Conservation (phyloP, 1,284 basidiomycete genomes). For the Pseudozyma hubeiensis region DNA sequence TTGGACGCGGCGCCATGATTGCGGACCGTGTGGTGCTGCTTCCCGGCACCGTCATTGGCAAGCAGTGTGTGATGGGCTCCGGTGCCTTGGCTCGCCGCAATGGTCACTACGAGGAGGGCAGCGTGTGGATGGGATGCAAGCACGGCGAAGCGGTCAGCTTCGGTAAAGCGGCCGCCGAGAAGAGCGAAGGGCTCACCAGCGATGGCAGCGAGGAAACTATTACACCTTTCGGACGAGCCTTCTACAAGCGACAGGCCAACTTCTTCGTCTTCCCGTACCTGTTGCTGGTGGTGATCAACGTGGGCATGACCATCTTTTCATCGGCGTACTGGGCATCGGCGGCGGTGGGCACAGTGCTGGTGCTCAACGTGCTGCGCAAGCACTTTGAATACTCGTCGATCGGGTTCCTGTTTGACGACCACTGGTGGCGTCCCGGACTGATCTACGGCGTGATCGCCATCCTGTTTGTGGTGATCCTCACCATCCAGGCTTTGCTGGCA, state of each 20-base stretch:
- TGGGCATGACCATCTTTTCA: conserved; percentile 62
- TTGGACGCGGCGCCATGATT: conserved; percentile 68
- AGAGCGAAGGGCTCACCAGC: conserved; percentile 41
- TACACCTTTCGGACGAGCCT: conserved; percentile 67
- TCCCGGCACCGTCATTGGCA: conserved; percentile 65
- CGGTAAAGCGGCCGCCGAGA: conserved; percentile 59
- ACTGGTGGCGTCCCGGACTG: conserved; percentile 67
- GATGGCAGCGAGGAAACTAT: conserved; percentile 62
- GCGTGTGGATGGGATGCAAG: conserved; percentile 69
- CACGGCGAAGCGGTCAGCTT: conserved; percentile 69
- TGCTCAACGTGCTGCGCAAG: conserved; percentile 60
- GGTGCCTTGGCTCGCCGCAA: conserved; percentile 66
- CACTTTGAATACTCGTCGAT: conserved; percentile 43
- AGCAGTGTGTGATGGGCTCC: conserved; percentile 68
- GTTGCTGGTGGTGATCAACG: conserved; percentile 66
- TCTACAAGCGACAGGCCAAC: conserved; percentile 68
- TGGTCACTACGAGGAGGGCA: conserved; percentile 67
- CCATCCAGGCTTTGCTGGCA: conserved; percentile 59
- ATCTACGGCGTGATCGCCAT: conserved; percentile 64
- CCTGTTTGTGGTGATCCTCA: conserved; percentile 63
- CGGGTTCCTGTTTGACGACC: conserved; percentile 62
- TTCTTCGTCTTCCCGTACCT: conserved; percentile 68
- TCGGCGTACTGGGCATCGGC: conserved; percentile 67
- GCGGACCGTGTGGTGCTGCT: conserved; percentile 67
- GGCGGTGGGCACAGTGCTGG: conserved; percentile 64